Evolutionary conservation across 345 rosid species (phyloP).

Genomic region (Eutrema yunnanense): DNA sequence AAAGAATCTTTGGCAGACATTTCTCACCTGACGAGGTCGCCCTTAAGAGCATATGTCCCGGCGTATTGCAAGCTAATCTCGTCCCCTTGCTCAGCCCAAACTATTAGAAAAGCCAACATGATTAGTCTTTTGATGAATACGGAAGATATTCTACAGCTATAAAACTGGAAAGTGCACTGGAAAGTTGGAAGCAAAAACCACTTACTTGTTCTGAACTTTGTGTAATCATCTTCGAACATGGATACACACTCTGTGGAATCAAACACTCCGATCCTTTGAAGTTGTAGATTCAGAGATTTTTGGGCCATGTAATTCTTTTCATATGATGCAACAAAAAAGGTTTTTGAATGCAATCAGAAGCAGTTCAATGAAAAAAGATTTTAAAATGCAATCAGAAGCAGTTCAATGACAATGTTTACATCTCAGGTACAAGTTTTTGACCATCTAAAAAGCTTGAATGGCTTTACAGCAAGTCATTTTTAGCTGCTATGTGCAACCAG

Average conservation of each 20-base stretch:
- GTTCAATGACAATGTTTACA: background rate
- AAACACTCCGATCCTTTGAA: constrained; percentile 58
- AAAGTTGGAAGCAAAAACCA: constrained; percentile 1
- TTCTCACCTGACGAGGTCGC: constrained; percentile 84
- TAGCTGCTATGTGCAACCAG: background rate
- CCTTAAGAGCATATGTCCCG: constrained; percentile 92
- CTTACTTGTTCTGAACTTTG: constrained; percentile 71
- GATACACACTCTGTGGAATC: constrained; percentile 57
- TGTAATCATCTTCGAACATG: constrained; percentile 53
- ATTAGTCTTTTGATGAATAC: constrained; percentile 2
- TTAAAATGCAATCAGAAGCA: background rate
- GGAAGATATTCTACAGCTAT: background rate
- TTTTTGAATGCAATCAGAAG: background rate
- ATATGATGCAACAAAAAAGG: constrained; percentile 19
- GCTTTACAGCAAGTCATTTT: background rate
- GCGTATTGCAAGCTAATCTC: constrained; percentile 93
- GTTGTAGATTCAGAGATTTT: constrained; percentile 60
- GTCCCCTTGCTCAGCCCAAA: constrained; percentile 99
- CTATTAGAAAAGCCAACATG: constrained; percentile 31
- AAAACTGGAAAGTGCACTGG: background rate
- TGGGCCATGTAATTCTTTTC: constrained; percentile 76
- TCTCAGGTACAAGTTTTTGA: background rate
- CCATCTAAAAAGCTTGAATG: background rate
- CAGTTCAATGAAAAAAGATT: background rate
- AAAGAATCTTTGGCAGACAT: background rate